Conservation (phyloP, 768 basidiomycete species). For the Phanerochaete carnosa region DNA sequence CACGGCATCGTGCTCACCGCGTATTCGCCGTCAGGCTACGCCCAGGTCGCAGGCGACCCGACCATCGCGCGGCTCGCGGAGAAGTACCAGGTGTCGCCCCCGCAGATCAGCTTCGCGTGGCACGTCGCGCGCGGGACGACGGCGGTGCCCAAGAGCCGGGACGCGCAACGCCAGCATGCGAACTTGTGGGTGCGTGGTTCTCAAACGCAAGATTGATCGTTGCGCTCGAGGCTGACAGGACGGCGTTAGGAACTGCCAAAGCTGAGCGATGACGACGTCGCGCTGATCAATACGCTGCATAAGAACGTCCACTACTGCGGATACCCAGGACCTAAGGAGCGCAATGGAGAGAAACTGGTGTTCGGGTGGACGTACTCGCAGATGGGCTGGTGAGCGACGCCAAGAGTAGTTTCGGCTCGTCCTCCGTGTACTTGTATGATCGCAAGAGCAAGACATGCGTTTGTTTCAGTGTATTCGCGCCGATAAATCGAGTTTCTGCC, state of each 20-base stretch:
- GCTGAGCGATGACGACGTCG: slow-evolving; percentile 31
- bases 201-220: background rate
- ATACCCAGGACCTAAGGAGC: background rate
- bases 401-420: background rate
- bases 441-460: background rate
- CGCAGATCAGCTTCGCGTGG: slow-evolving; percentile 52
- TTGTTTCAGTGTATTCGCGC: background rate
- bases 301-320: slow-evolving; percentile 16
- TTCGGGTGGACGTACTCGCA: slow-evolving; percentile 6
- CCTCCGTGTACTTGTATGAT: background rate
- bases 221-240: background rate
- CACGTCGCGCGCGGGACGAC: slow-evolving; percentile 42
- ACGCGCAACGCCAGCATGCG: slow-evolving; percentile 44
- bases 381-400: slow-evolving; percentile 1
- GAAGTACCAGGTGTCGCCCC: slow-evolving; percentile 44
- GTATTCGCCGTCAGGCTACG: slow-evolving; percentile 43
- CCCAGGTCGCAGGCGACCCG: slow-evolving; percentile 43
- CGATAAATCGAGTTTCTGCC: background rate
- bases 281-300: slow-evolving; percentile 29
- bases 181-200: slow-evolving; percentile 41
- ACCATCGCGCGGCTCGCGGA: slow-evolving; percentile 40
- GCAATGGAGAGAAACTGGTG: slow-evolving; percentile 1
- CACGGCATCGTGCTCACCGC: slow-evolving; percentile 50
- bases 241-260: slow-evolving; percentile 25
- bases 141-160: slow-evolving; percentile 46